Evolutionary conservation across 371 early-diverging fungal species (phyloP).

Genomic region (Rhizopus sp.): DNA sequence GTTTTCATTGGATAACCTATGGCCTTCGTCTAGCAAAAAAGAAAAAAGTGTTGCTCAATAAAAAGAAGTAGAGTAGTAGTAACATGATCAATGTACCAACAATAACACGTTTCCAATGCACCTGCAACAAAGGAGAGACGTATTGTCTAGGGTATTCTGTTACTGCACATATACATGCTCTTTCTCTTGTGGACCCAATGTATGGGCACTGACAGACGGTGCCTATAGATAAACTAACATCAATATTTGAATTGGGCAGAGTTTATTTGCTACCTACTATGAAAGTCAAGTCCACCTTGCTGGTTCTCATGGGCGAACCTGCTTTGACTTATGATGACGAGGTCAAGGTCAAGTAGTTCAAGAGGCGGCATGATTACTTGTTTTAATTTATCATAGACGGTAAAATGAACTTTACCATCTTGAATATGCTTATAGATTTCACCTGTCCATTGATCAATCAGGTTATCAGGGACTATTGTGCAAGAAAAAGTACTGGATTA

Average conservation of each 20-base stretch:
- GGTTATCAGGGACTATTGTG: slow-evolving; percentile 68
- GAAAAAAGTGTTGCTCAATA: neutral
- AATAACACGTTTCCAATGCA: slow-evolving; percentile 77
- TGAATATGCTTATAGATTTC: slow-evolving; percentile 73
- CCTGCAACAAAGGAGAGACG: slow-evolving; percentile 65
- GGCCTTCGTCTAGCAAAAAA: slow-evolving; percentile 32
- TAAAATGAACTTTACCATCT: slow-evolving; percentile 49
- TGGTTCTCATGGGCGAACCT: slow-evolving; percentile 64
- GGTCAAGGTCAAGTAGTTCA: slow-evolving; percentile 55
- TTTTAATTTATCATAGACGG: slow-evolving; percentile 45
- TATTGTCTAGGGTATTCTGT: slow-evolving; percentile 17
- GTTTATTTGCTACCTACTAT: slow-evolving; percentile 14
- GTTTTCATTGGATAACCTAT: slow-evolving; percentile 31
- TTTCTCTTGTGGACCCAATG: slow-evolving; percentile 27
- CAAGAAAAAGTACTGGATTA: neutral
- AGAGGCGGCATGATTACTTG: slow-evolving; percentile 50
- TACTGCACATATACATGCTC: slow-evolving; percentile 28
- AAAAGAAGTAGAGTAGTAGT: neutral
- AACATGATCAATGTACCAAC: slow-evolving; percentile 51
- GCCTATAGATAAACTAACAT: neutral
- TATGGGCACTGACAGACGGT: slow-evolving; percentile 40
- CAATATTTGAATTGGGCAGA: neutral
- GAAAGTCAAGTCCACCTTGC: slow-evolving; percentile 52
- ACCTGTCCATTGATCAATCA: slow-evolving; percentile 73
- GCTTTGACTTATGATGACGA: slow-evolving; percentile 66